A percentile compares a stretch with the other conserved stretches of the same genome.
Evolutionary conservation across 2,329 filamentous ascomycete genomes (phyloP).

Genomic region (Arthroderma sp.): DNA sequence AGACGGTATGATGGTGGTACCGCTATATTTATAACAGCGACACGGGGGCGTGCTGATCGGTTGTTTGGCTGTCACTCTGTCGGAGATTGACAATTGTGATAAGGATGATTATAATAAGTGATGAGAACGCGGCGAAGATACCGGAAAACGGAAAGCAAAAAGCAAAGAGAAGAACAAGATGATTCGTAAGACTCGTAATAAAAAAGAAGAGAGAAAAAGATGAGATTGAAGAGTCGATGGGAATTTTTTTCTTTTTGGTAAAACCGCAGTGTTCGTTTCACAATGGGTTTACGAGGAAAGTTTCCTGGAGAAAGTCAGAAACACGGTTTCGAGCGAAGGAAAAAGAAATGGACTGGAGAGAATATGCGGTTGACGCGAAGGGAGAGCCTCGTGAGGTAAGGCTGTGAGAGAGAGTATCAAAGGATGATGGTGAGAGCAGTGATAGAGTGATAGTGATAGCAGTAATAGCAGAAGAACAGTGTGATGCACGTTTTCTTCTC

Average conservation of each 20-base stretch:
- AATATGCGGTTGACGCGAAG: neutral
- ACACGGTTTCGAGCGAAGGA: neutral
- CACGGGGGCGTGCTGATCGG: no score
- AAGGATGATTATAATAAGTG: neutral
- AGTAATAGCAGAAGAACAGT: no score
- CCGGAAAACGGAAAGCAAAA: neutral
- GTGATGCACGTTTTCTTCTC: slow-evolving; percentile 1
- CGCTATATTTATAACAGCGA: no score
- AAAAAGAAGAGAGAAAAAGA: neutral
- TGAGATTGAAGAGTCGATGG: neutral
- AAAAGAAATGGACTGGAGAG: no score
- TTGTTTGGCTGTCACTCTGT: no score
- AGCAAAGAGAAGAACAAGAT: neutral
- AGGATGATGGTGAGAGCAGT: no score
- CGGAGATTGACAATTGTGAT: neutral
- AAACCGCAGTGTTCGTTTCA: no score
- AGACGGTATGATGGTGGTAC: no score
- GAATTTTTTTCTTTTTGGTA: no score
- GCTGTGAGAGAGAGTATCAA: no score
- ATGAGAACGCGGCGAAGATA: neutral
- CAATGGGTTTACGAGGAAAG: neutral
- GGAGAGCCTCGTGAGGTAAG: no score
- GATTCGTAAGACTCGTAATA: neutral
- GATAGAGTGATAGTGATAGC: no score
- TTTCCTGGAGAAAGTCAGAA: neutral